A percentile compares a stretch with the other conserved stretches of the same genome.
phyloP scores from a whole-genome alignment of 345 rosid genomes.

The Streptanthus diversifolius region DNA sequence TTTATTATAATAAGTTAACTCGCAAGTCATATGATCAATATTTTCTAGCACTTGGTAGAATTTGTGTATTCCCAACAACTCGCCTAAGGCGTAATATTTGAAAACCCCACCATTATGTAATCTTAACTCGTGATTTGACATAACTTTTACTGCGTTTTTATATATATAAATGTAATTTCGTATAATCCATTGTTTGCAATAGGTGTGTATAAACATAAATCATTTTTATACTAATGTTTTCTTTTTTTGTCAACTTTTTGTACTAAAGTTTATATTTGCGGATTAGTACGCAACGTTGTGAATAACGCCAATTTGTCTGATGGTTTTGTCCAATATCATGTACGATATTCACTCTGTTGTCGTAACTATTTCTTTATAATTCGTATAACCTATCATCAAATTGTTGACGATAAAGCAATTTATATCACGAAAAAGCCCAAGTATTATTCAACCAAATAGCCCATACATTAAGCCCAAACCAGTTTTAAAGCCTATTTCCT shows the following conservation, averaged over 20 bases:
- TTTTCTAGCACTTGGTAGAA: conserved; percentile 22
- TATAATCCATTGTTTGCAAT: background rate
- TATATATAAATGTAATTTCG: background rate
- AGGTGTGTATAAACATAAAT: background rate
- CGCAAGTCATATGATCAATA: conserved; percentile 11
- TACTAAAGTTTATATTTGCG: background rate
- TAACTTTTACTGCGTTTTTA: conserved; percentile 15
- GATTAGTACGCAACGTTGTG: conserved; percentile 22
- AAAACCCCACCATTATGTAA: background rate
- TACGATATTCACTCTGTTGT: conserved; percentile 16
- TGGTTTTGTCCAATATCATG: conserved; percentile 6
- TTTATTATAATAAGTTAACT: background rate
- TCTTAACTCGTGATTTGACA: conserved; percentile 28
- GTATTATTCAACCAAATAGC: background rate
- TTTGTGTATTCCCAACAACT: conserved; percentile 12
- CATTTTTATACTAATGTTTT: background rate
- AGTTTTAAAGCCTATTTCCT: background rate
- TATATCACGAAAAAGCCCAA: background rate
- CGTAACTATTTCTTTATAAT: background rate
- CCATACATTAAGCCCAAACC: background rate
- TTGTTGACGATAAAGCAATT: background rate
- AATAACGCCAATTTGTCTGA: conserved; percentile 19
- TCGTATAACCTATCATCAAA: background rate
- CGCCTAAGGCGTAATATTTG: background rate
- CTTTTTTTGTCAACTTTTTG: background rate